A percentile compares a stretch with the other conserved stretches of the same genome.
Conservation (phyloP, 305 asterid genomes). For the Fraxinus nigra region DNA sequence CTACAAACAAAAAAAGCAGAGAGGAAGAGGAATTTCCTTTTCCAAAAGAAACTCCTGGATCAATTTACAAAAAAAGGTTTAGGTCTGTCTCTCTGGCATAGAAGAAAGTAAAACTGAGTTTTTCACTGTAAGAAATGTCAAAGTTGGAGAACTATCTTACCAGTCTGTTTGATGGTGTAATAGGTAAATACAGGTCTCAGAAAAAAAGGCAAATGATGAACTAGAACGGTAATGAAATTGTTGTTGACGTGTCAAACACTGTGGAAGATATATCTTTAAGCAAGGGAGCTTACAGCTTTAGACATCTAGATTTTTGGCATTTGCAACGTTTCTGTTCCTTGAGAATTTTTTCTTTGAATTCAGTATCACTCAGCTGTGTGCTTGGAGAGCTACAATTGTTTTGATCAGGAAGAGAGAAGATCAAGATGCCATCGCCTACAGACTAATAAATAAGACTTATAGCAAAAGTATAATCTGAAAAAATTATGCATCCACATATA, state of each 20-base stretch:
- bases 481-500: background rate
- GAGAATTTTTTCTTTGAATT: too few species aligned
- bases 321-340: background rate
- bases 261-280: background rate
- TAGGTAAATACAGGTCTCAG: background rate
- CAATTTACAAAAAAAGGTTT: background rate
- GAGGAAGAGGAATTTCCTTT: background rate
- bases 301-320: background rate
- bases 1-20: background rate
- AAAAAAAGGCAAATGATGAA: background rate
- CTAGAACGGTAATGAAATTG: background rate
- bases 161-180: background rate
- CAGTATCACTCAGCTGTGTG: background rate
- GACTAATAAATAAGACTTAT: background rate
- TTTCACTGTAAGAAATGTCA: background rate
- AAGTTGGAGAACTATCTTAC: background rate
- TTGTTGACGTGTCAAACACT: background rate
- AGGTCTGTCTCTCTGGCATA: background rate
- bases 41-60: background rate
- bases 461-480: background rate
- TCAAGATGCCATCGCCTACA: background rate
- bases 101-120: background rate
- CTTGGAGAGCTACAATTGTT: background rate
- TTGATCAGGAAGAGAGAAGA: background rate
- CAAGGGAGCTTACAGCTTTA: background rate